Evolutionary conservation across 805 yeast genomes (phyloP), one percentile per base, ranked within the genome.

Genomic region (Candida ipomoeae): DNA sequence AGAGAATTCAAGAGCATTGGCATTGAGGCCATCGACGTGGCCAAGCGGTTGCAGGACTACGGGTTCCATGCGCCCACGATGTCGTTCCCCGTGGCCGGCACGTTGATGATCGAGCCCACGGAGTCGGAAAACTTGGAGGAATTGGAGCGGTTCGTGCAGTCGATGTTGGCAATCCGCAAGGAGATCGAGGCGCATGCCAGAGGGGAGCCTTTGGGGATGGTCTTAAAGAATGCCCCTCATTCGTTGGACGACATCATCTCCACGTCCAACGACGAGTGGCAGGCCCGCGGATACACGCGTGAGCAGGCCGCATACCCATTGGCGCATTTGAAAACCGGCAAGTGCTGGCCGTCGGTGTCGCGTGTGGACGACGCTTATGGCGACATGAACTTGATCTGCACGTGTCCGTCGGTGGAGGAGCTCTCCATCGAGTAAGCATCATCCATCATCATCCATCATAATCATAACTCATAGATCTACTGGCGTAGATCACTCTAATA

Each of bases 61-160:
- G 97, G 98, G 0, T 94, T 94, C 82, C 99, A 94, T 70, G 97
- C 97, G 0, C 99, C 99, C 55, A 94, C 99, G 23, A 84, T 94
- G 88, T 94, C 98, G 2, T 94, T 94, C 88, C 99, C 99, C 8
- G 96, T 94, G 46, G 92, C 97, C 5, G 96, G 96, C 55, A 94
- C 99, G 2, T 78, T 94, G 60, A 94, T 94, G 99, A 83, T 94
- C 55, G 99, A 94, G 73, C 99, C 99, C 52, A 94, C 99, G 3
- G 99, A 94, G 72, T 85, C 94, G 17, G 99, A 94, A 72, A 83
- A 89, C 63, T 71, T 85, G 62, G 87, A 78, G 49, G 99, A 94
- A 71, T 76, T 94, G 54, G 92, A 94, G 69, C 80, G 97, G 62
- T 92, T 94, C 70, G 84, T 90, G 49, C 90, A 89, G 56, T 81